Conservation (phyloP, 2,329 filamentous ascomycete genomes). For the Ophiocordyceps polyrhachis-furcata region DNA sequence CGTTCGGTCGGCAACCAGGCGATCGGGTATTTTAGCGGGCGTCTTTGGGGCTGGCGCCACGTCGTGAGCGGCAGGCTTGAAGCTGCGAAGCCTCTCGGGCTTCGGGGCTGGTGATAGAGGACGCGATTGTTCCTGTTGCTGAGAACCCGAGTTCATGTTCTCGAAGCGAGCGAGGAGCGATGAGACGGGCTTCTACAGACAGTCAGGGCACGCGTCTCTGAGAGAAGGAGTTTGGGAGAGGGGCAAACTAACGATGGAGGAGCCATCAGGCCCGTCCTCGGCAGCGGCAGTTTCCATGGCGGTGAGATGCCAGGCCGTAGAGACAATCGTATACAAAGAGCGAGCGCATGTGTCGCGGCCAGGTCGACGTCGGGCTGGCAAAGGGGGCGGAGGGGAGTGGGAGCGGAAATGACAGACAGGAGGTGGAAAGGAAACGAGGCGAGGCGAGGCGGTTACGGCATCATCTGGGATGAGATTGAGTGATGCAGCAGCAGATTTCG, state of each 20-base stretch:
- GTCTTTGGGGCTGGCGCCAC: slow-evolving; percentile 2
- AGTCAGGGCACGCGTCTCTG: neutral
- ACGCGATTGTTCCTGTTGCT: slow-evolving; percentile 8
- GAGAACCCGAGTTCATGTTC: slow-evolving; percentile 31
- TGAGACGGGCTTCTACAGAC: slow-evolving; percentile 54
- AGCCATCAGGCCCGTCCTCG: slow-evolving; percentile 49
- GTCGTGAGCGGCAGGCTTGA: slow-evolving; percentile 19
- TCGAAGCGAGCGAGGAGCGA: slow-evolving; percentile 68
- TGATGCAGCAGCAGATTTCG: neutral
- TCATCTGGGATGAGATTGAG: neutral
- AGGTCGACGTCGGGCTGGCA: neutral
- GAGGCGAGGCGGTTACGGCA: neutral
- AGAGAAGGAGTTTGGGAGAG: neutral
- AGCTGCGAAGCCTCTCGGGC: slow-evolving; percentile 22
- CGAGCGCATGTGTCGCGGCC: neutral
- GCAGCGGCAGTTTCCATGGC: slow-evolving; percentile 14
- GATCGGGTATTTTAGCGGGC: slow-evolving; percentile 8
- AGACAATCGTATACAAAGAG: neutral
- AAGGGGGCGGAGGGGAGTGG: neutral
- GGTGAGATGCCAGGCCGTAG: slow-evolving; percentile 2
- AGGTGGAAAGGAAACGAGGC: neutral
- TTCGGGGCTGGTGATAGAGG: slow-evolving; percentile 22
- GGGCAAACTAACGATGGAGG: slow-evolving; percentile 44
- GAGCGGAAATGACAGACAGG: neutral
- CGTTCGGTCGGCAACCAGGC: slow-evolving; percentile 4